These are phyloP conservation scores for Eucalyptus melliodora DNA, from an alignment of 345 rosid species.

Conservation along the genomic window DNA sequence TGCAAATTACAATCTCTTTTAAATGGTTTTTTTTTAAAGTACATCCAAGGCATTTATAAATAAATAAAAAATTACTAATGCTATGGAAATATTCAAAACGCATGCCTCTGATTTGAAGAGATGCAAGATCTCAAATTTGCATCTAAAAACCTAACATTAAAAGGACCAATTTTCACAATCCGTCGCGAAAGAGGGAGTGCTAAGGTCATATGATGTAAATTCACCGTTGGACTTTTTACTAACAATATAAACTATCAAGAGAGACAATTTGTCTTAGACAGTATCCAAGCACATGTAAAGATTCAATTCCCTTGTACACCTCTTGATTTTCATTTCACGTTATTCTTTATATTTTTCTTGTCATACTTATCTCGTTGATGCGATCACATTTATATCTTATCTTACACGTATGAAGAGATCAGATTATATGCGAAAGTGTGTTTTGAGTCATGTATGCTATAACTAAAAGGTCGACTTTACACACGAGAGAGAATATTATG, in stretches of 20 bases:
- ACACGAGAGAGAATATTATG: not conserved
- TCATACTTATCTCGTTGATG: not conserved
- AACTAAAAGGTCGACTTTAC: not conserved
- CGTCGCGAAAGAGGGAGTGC: not conserved
- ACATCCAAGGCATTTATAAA: not conserved
- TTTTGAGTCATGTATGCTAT: not conserved
- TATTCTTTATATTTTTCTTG: no score
- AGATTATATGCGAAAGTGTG: accelerated
- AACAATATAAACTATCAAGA: not conserved
- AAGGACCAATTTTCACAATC: not conserved
- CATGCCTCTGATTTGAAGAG: no score
- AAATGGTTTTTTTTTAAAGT: not conserved
- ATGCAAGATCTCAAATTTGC: not conserved
- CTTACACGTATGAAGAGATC: not conserved
- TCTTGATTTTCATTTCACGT: not conserved
- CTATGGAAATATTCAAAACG: not conserved
- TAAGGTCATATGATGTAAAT: not conserved
- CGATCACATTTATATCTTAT: not conserved
- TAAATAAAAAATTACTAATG: not conserved
- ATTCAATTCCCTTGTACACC: not conserved
- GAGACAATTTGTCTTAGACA: not conserved
- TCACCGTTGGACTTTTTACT: not conserved
- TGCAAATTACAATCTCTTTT: not conserved
- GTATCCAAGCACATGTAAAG: no score
- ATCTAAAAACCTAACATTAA: not conserved